Evolutionary conservation across 331 rosid species (phyloP).

Genomic region (Rosa hybrid): DNA sequence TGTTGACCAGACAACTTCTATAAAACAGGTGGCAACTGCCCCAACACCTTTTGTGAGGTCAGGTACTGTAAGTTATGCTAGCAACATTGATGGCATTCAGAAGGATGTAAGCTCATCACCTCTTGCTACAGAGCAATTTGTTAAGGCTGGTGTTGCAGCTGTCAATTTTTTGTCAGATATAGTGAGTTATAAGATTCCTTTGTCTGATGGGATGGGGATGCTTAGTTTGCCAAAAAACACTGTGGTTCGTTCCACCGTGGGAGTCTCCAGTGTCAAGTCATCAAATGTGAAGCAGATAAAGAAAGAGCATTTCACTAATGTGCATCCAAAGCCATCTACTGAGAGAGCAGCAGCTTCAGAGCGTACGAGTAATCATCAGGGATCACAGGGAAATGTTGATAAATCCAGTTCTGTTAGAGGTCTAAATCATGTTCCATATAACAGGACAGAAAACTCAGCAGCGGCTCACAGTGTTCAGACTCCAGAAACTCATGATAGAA

Average conservation of each 20-base stretch:
- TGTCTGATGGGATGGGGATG: slow-evolving; percentile 68
- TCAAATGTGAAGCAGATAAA: slow-evolving; percentile 62
- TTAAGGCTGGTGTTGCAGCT: slow-evolving; percentile 78
- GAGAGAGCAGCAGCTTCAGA: slow-evolving; percentile 44
- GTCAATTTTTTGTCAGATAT: slow-evolving; percentile 75
- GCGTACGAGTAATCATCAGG: slow-evolving; percentile 41
- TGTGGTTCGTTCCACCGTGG: slow-evolving; percentile 64
- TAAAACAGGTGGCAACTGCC: slow-evolving; percentile 36
- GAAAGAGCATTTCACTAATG: slow-evolving; percentile 50
- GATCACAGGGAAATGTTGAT: slow-evolving; percentile 50
- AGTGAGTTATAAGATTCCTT: slow-evolving; percentile 60
- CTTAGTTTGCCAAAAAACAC: slow-evolving; percentile 44
- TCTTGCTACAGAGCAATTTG: slow-evolving; percentile 60
- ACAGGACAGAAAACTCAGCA: slow-evolving; percentile 43
- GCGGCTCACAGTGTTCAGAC: slow-evolving; percentile 33
- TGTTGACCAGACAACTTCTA: slow-evolving; percentile 35
- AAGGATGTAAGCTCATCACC: slow-evolving; percentile 42
- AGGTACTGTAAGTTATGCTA: slow-evolving; percentile 50
- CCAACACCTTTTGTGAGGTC: slow-evolving; percentile 45
- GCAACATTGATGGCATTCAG: slow-evolving; percentile 40
- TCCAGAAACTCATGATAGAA: slow-evolving; percentile 37
- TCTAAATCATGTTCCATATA: slow-evolving; percentile 47
- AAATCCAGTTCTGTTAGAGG: slow-evolving; percentile 42
- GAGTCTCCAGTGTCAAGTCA: slow-evolving; percentile 53
- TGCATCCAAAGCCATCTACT: slow-evolving; percentile 59